A percentile compares a stretch with the other conserved stretches of the same genome.
These are phyloP conservation scores for Boletus insuetus DNA, from an alignment of 768 basidiomycete genomes.

Conservation along the genomic window DNA sequence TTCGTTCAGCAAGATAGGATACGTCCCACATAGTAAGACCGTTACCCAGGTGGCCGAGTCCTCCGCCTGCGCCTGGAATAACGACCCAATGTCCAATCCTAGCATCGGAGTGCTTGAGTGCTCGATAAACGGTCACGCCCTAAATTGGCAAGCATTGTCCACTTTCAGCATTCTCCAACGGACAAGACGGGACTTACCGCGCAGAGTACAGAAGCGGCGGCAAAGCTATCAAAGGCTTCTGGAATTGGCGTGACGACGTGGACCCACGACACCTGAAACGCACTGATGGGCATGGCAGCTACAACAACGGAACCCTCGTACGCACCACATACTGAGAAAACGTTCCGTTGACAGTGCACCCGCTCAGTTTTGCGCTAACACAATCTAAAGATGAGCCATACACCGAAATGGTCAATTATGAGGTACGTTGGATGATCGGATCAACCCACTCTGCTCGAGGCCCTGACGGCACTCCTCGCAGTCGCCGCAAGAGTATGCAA, in stretches of 20 bases:
- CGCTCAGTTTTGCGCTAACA: conserved; percentile 53
- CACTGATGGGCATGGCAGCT: not conserved
- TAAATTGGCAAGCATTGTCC: conserved; percentile 15
- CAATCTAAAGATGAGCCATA: conserved; percentile 45
- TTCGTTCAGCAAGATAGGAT: not conserved
- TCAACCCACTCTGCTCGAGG: conserved; percentile 66
- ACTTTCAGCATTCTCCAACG: too few species aligned
- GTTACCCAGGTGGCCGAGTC: conserved; percentile 76
- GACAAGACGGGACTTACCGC: conserved; percentile 41
- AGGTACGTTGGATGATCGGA: not conserved
- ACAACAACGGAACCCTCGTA: conserved; percentile 4
- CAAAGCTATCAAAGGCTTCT: conserved; percentile 57
- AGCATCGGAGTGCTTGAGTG: conserved; percentile 68
- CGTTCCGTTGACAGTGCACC: conserved; percentile 76
- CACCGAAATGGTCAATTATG: too few species aligned
- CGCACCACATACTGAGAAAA: conserved; percentile 66
- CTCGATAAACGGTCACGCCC: conserved; percentile 86
- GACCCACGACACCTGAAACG: conserved; percentile 60
- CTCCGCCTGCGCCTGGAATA: conserved; percentile 76
- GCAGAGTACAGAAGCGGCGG: conserved; percentile 74
- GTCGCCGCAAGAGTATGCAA: conserved; percentile 68
- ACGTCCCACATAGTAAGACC: not conserved
- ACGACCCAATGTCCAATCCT: conserved; percentile 73
- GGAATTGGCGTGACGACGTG: conserved; percentile 80
- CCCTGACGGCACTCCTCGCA: conserved; percentile 78